Evolutionary conservation across 2,329 filamentous ascomycete genomes (phyloP), one percentile per base, ranked within the genome.

Genomic region (Curvularia sp.): DNA sequence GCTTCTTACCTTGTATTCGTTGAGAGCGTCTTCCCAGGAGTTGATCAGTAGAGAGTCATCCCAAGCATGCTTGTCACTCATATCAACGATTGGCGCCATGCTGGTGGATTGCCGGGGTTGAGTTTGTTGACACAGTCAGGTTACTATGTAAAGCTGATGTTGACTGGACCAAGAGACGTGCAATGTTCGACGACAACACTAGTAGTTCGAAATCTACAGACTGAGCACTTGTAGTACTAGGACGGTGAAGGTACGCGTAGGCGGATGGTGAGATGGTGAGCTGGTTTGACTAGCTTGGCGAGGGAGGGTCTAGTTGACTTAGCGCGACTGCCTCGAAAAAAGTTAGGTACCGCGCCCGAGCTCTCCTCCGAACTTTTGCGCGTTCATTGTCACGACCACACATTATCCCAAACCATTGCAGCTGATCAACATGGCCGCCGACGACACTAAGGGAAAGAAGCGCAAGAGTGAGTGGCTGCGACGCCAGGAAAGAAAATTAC

Each of bases 381-480:
- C 65, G 57, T 59, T 51, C 60, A 58, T 53, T 51, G 43, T 34
- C 53, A 45, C 57, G 25, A 55, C 51, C 45, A 32, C 55, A 30
- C 47, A 49, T 56, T 19, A 51, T 61, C 56, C 61, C 34, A 54
- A 51, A 50, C 57, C 58, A 53, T 59, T 48, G 61, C 48, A 54
- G 36, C 38, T 45, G 21, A 34, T 21, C 15, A 51, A 51, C 76
- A 86, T 86, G 84, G 83, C 82, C 53, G 80, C 80, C 63, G 83
- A 83, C 68, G 72, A 74, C 32, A 77, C 78, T 64, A 84, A 83
- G 66, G 77, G 77, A 39, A 86, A 83, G 72, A 86, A 86, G 81
- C 81, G 82, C 75, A 84, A 84, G 70, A 80, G 82, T 82, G 74
- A 39, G 70, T 36, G 1, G 9, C 47, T n/a, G 25, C 41, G 10